Conservation (phyloP, 2,329 filamentous ascomycete species). For the Penicillium sp. region DNA sequence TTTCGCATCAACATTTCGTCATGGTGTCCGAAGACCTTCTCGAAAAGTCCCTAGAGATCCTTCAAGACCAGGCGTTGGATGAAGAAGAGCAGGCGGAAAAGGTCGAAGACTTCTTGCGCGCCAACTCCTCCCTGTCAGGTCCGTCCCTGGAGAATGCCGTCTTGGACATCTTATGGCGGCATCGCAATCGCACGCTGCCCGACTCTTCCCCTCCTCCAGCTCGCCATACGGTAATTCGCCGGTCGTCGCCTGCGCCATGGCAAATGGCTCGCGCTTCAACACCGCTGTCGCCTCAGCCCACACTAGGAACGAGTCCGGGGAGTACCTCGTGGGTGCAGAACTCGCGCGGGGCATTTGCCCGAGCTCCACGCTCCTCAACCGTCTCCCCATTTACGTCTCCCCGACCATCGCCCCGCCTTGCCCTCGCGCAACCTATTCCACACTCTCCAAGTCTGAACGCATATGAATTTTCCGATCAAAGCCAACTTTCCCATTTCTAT, state of each 20-base stretch:
- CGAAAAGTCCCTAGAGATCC: slow-evolving; percentile 84
- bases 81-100: slow-evolving; percentile 96
- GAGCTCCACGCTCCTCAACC: slow-evolving; percentile 73
- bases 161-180: slow-evolving; percentile 80
- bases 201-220: slow-evolving; percentile 81
- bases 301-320: slow-evolving; percentile 74
- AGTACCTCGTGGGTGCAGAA: slow-evolving; percentile 75
- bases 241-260: slow-evolving; percentile 92
- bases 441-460: slow-evolving; percentile 93
- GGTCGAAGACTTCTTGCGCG: slow-evolving; percentile 81
- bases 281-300: slow-evolving; percentile 77
- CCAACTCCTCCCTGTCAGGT: slow-evolving; percentile 74
- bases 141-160: slow-evolving; percentile 84
- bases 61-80: slow-evolving; percentile 78
- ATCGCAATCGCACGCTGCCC: slow-evolving; percentile 43
- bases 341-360: slow-evolving; percentile 72
- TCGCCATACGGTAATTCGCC: slow-evolving; percentile 84
- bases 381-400: slow-evolving; percentile 93
- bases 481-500: slow-evolving; percentile 79
- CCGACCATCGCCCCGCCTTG: slow-evolving; percentile 85
- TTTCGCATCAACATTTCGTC: slow-evolving; percentile 31
- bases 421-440: slow-evolving; percentile 89
- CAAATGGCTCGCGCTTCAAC: slow-evolving; percentile 73
- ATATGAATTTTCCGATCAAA: slow-evolving; percentile 89
- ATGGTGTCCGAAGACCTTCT: slow-evolving; percentile 96